phyloP scores from a whole-genome alignment of 140 eudicot genomes.

The Erigeron philadelphicus region DNA sequence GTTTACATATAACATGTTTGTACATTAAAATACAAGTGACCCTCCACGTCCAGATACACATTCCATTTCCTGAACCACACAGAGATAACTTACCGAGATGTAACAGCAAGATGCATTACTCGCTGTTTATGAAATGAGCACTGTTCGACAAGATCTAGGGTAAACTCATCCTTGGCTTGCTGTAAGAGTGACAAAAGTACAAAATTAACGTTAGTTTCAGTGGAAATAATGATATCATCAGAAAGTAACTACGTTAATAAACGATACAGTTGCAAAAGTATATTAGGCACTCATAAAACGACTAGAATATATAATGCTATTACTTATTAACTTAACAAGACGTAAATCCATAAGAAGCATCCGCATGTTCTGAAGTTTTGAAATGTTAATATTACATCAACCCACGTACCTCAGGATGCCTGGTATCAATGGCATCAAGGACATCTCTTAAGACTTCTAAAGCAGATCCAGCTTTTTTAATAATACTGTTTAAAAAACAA shows the following conservation, averaged over 20 bases:
- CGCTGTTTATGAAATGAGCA: slow-evolving; percentile 93
- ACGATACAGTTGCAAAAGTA: not conserved
- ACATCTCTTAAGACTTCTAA: slow-evolving; percentile 90
- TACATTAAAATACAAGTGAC: not conserved
- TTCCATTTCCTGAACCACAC: not conserved
- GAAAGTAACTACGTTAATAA: not conserved
- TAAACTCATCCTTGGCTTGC: slow-evolving; percentile 95
- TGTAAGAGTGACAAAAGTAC: slow-evolving; percentile 31
- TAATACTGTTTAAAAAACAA: slow-evolving; percentile 44
- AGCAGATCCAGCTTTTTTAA: slow-evolving; percentile 83
- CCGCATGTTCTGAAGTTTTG: not conserved
- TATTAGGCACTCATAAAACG: not conserved
- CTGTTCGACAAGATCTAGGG: slow-evolving; percentile 96
- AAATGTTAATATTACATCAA: not conserved
- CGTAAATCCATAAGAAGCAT: not conserved
- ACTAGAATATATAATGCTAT: not conserved
- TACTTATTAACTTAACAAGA: not conserved
- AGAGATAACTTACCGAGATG: slow-evolving; percentile 59
- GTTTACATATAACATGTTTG: not conserved
- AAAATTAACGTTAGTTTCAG: not conserved
- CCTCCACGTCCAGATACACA: not conserved
- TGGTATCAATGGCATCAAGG: slow-evolving; percentile 70
- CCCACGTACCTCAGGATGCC: slow-evolving; percentile 65
- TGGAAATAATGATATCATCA: slow-evolving; percentile 3
- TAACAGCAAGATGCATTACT: slow-evolving; percentile 89